These are phyloP conservation scores for Alternaria infectoria DNA, from an alignment of 2,329 filamentous ascomycete species.

Conservation along the genomic window DNA sequence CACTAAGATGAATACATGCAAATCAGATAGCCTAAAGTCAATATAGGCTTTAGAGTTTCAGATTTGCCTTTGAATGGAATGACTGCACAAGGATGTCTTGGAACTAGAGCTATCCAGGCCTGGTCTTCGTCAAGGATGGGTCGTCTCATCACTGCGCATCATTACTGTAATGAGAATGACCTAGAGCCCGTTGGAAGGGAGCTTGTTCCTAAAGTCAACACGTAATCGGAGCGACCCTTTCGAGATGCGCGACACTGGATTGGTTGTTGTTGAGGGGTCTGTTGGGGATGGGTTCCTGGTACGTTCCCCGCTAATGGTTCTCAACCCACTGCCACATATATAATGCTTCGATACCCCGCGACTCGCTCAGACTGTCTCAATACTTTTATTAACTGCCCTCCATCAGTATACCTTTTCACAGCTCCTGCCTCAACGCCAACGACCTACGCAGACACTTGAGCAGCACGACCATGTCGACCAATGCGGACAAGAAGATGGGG, in stretches of 20 bases:
- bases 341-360: too few species aligned
- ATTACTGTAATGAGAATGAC: neutral
- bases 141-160: neutral
- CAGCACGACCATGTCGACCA: too few species aligned
- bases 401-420: too few species aligned
- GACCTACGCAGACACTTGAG: too few species aligned
- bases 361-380: neutral
- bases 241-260: neutral
- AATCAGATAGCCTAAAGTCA: neutral
- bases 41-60: neutral
- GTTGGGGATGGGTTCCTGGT: neutral
- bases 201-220: rapidly evolving
- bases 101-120: neutral
- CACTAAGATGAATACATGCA: neutral
- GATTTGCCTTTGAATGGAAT: too few species aligned
- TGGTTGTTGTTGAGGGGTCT: neutral
- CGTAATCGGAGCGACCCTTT: neutral
- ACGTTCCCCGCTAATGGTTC: neutral
- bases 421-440: too few species aligned
- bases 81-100: too few species aligned
- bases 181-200: neutral
- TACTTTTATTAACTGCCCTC: neutral
- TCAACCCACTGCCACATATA: neutral
- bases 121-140: neutral
- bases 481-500: too few species aligned